Evolutionary conservation across 2,329 filamentous ascomycete species (phyloP).

Genomic region (Aspergillus novoparasiticus): DNA sequence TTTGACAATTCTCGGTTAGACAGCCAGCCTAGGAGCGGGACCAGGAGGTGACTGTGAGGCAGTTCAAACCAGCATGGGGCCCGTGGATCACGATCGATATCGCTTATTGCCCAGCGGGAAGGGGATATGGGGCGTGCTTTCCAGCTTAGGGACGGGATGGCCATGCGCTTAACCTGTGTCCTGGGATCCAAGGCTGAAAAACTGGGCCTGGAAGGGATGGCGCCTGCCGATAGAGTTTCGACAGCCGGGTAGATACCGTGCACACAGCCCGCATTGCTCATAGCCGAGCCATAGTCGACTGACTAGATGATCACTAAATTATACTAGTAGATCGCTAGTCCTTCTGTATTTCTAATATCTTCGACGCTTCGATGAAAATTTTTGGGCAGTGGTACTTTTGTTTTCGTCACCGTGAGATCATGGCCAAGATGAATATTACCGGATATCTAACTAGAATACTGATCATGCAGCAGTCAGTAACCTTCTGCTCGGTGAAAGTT

Average conservation of each 20-base stretch:
- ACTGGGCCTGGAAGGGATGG: background rate
- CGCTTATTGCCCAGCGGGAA: background rate
- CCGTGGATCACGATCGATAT: background rate
- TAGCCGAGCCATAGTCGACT: background rate
- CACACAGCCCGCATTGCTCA: background rate
- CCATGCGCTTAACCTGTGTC: background rate
- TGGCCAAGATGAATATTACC: background rate
- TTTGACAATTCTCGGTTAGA: background rate
- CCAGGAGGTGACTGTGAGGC: background rate
- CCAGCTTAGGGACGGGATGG: slow-evolving; percentile 1
- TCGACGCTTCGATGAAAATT: background rate
- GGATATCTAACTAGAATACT: background rate
- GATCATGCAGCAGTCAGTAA: too few species aligned
- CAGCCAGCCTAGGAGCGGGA: background rate
- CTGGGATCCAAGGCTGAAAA: slow-evolving; percentile 4
- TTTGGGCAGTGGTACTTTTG: background rate
- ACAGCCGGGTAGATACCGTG: slow-evolving; percentile 5
- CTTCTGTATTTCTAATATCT: background rate
- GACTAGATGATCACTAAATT: slow-evolving; percentile 1
- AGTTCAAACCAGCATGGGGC: slow-evolving; percentile 3
- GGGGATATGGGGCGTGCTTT: background rate
- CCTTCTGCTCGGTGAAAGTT: background rate
- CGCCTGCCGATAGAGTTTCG: slow-evolving; percentile 1
- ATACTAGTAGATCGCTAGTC: slow-evolving; percentile 3
- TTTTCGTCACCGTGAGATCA: background rate